phyloP scores from a whole-genome alignment of 768 basidiomycete species.

The Boletus reticuloceps region DNA sequence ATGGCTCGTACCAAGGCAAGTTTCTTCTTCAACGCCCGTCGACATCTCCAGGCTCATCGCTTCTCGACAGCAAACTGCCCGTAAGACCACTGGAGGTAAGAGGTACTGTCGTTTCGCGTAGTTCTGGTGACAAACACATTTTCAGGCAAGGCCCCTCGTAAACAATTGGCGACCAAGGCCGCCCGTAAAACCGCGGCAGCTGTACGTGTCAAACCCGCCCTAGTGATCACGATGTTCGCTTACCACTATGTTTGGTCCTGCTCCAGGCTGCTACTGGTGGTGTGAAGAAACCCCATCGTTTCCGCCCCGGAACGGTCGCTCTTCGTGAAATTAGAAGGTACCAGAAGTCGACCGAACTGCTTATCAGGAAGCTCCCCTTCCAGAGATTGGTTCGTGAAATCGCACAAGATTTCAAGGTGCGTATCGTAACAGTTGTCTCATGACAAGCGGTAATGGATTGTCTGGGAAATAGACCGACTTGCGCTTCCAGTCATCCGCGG shows the following conservation, averaged over 20 bases:
- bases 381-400: conserved; percentile 97
- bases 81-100: conserved; percentile 97
- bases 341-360: conserved; percentile 98
- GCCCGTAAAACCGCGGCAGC: conserved; percentile 82
- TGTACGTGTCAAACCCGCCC: conserved; percentile 39
- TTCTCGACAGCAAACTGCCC: conserved; percentile 83
- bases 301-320: conserved; percentile 97
- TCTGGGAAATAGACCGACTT: conserved; percentile 63
- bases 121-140: conserved; percentile 23
- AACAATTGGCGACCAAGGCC: conserved; percentile 94
- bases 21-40: not conserved
- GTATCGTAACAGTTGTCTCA: conserved; percentile 9
- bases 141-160: conserved; percentile 84
- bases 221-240: not conserved
- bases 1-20: conserved; percentile 91
- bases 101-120: conserved; percentile 19
- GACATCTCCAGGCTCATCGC: conserved; percentile 2
- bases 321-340: conserved; percentile 98
- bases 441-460: not conserved
- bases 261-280: conserved; percentile 79
- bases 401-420: conserved; percentile 93
- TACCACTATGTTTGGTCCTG: conserved; percentile 7
- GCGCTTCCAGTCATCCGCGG: conserved; percentile 94
- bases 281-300: conserved; percentile 99
- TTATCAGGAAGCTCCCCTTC: conserved; percentile 99